Base-by-base conservation (phyloP, 176 grass and related monocot genomes). In the Metroxylon sagu region DNA sequence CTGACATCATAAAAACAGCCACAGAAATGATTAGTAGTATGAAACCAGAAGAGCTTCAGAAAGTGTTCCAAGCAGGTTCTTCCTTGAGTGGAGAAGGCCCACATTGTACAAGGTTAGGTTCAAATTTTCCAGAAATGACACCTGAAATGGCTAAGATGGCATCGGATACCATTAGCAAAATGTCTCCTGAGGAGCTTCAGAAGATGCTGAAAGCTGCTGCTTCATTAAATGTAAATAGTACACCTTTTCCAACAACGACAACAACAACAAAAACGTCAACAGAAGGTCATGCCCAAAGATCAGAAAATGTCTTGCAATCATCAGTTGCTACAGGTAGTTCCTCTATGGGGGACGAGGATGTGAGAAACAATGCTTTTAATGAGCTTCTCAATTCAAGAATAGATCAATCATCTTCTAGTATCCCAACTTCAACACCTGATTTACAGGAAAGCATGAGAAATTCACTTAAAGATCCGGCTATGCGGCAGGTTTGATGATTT, bases 401-500 rank as follows among this genome's bases (percentile, higher is more conserved):
- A 48, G 67, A 65, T 35, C 70, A 77, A 72, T 67, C 88, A 3
- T 73, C 80, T 55, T 75, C 86, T 23, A 61, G 59, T 62, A 66
- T 50, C 72, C 67, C 76, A 4, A 23, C 75, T 18, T 75, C 74
- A 59, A 68, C 81, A 61, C n/a, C 76, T 88, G 81, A 80, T 74
- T 71, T 88, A 65, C 83, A 90, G 69, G 84, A 85, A 62, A 75
- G 70, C 48, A 82, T 90, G 85, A 78, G 61, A 31, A 92, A 80
- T 89, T 79, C 84, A 59, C 85, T 98, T 81, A 85, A 83, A 73
- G 87, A 98, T 39, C 93, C 93, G 65, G 85, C 93, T 57, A 92
- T 83, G 93, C 81, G 85, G 57, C 84, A 98, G 93, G 93, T 92
- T 60, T 12, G 17, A 3, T n/a, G 18, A 8, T 55, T 48, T 29